A percentile compares a stretch with the other conserved stretches of the same genome.
Conservation (phyloP, 192 early-diverging fungal species). For the Gigaspora rosea region DNA sequence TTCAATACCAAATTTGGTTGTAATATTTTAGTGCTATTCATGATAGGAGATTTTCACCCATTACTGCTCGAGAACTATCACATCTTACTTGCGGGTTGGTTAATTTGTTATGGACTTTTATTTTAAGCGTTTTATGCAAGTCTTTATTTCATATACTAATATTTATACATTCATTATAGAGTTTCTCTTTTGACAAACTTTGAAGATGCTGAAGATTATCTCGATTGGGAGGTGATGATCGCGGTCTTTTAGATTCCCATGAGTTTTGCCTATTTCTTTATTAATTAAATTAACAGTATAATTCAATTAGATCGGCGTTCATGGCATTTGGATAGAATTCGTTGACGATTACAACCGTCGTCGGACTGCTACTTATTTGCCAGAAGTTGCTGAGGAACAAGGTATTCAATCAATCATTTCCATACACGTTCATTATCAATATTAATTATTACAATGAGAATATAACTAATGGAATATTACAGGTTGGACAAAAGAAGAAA, state of each 20-base stretch:
- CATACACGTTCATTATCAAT: background rate
- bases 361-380: conserved; percentile 85
- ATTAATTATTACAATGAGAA: background rate
- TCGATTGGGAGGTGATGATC: conserved; percentile 78
- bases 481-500: conserved; percentile 81
- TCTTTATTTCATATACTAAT: background rate
- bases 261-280: background rate
- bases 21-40: conserved; percentile 62
- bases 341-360: conserved; percentile 47
- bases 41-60: conserved; percentile 86
- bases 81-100: conserved; percentile 62
- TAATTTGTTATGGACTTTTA: background rate
- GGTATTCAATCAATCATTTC: conserved; percentile 26
- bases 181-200: conserved; percentile 90
- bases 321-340: conserved; percentile 96
- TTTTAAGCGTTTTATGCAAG: background rate
- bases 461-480: background rate
- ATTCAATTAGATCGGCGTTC: conserved; percentile 63
- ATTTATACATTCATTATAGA: conserved; percentile 16
- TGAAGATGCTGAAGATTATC: conserved; percentile 69
- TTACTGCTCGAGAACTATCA: conserved; percentile 65
- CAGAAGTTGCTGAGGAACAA: conserved; percentile 87
- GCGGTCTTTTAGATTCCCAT: background rate
- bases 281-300: background rate
- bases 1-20: background rate